Base-by-base conservation (phyloP, 192 early-diverging fungal genomes). In the Podila horticola region DNA sequence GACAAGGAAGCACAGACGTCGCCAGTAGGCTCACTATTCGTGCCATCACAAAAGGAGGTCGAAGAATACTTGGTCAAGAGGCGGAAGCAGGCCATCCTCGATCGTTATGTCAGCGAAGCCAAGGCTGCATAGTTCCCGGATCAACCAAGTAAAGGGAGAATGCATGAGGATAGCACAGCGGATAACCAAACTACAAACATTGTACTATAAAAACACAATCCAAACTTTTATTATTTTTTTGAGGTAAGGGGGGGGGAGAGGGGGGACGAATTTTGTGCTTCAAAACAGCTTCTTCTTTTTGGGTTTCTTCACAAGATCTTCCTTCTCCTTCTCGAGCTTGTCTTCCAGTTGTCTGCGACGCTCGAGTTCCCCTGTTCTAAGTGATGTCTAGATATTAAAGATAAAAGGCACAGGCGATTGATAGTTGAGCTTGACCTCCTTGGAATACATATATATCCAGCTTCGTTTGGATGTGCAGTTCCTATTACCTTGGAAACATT, bases 1-100 rank as follows among this genome's bases (percentile, higher is more conserved):
- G 74, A 72, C 51, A 36, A 74, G 17, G 60, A 24, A 3, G 83
- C 75, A 33, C 66, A 26, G 30, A 45, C 77, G 17, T 69, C 86
- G 60, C 68, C 79, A 31, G 51, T 84, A 20, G 71, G 75, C 24
- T 71, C 64, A 29, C 65, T 83, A 57, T 81, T 74, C 45, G 88
- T 95, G n/a, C 93, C 93, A 2, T 85, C 85, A 28, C 89, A 92
- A 74, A 85, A 92, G 49, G 93, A 95, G 57, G 87, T 95, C 15
- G 94, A 94, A 66, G 89, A 85, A 52, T 94, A 90, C 74, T 76
- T 95, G 29, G 89, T 95, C 26, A 75, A 88, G 67, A 87, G 92
- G 71, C 73, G 91, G 74, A 92, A 90, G 84, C 91, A 93, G 71
- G 90, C 88, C 38, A 85, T 91, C 41, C 45, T 89, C 69, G 86